Evolutionary conservation across 2,329 filamentous ascomycete genomes (phyloP), one percentile per base, ranked within the genome.

Genomic region (Diaporthe destruens): DNA sequence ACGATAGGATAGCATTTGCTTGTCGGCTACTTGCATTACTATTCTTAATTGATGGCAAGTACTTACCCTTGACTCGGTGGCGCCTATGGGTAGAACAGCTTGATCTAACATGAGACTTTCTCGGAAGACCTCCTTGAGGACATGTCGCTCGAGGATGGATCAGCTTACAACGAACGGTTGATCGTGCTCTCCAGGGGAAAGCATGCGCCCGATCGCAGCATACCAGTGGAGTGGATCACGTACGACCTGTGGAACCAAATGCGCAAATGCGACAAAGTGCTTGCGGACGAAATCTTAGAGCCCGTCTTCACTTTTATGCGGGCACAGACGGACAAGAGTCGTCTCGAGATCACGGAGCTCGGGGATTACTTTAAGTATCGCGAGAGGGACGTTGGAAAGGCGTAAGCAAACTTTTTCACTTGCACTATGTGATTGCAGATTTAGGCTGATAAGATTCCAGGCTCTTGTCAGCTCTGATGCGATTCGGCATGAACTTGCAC

Each of bases 11-110:
- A 29, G 59, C 76, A 12, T 82, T 79, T 63, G 83, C 80, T 0
- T 84, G 82, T 74, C 75, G 78, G 4, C 77, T 86, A 0, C 71
- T 85, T 7, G 83, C 83, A 0, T 36, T 85, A 1, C 74, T 84
- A 1, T 86, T 86, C 69, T 72, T 86, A 1, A 79, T 85, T 36
- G 84, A 86, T 75, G 84, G 83, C 84, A 77, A 69, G 80, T 63
- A 6, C n/a, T n/a, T n/a, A n/a, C 42, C 8, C 9, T 32, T 63
- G 7, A 6, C 12, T 36, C 3, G 29, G 12, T 16, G 0, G 3
- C 1, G 2, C 2, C 8, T 29, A 2, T 12, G 36, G 1, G 36
- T 16, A 20, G 1, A 6, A 25, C 7, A 49, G 54, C 54, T 49
- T n/a, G 1, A n/a, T 9, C 39, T 51, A 3, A 59, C 9, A 12